Percentiles rank a stretch among this genome's conserved stretches.
Conservation (phyloP, 148 eudicot genomes). For the Cornus kousa region DNA sequence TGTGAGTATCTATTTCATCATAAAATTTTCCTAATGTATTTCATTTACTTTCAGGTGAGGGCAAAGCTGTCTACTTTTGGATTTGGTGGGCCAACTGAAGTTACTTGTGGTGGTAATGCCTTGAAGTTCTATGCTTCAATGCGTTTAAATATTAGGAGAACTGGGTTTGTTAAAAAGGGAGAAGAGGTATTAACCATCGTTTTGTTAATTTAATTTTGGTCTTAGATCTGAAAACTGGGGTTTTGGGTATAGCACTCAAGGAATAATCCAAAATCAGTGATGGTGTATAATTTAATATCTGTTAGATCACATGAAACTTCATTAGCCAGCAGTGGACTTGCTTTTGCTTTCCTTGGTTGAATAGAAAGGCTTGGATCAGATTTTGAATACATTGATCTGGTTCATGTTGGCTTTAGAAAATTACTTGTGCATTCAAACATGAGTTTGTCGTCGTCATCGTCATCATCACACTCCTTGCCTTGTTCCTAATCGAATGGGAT, state of each 20-base stretch:
- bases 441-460: too few relatives aligned
- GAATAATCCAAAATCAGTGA: too few relatives aligned
- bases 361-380: too few relatives aligned
- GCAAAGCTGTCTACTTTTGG: conserved; percentile 77
- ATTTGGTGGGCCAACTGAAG: conserved; percentile 84
- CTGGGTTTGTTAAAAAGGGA: conserved; percentile 78
- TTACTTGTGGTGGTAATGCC: conserved; percentile 99
- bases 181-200: conserved; percentile 68
- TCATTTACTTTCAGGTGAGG: conserved; percentile 52
- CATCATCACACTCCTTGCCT: too few relatives aligned
- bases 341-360: too few relatives aligned
- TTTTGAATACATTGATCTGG: neutral
- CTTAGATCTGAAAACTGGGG: too few relatives aligned
- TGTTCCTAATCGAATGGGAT: too few relatives aligned
- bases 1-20: neutral
- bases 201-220: conserved; percentile 6
- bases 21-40: conserved; percentile 16
- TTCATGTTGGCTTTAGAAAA: neutral
- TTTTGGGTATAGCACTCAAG: too few relatives aligned
- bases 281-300: too few relatives aligned
- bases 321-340: too few relatives aligned
- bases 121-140: conserved; percentile 94
- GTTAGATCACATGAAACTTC: too few relatives aligned
- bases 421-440: neutral
- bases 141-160: conserved; percentile 82